phyloP scores from a whole-genome alignment of 176 grass and related monocot genomes.

The Lolium rigidum region DNA sequence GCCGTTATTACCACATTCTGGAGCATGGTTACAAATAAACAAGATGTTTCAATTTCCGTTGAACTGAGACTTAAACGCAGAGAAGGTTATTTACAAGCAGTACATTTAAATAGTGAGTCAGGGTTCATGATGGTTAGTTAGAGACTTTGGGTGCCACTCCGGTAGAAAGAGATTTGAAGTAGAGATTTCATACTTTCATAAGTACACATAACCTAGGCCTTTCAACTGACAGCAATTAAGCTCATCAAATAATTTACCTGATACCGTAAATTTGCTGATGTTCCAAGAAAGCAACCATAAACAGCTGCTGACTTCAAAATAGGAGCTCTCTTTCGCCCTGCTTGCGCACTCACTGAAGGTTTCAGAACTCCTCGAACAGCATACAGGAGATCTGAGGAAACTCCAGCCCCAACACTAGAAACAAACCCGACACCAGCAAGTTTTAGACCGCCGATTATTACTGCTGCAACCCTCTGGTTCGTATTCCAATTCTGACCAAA shows the following conservation, averaged over 20 bases:
- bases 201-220: neutral
- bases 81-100: constrained; percentile 5
- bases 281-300: constrained; percentile 90
- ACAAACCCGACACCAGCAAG: constrained; percentile 87
- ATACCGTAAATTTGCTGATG: constrained; percentile 95
- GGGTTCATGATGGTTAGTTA: neutral
- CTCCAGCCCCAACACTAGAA: constrained; percentile 86
- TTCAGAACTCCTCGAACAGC: constrained; percentile 63
- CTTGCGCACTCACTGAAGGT: constrained; percentile 52
- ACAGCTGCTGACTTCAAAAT: constrained; percentile 88
- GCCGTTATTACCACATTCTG: neutral
- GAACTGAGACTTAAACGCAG: neutral
- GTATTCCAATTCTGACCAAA: constrained; percentile 81
- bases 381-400: constrained; percentile 84
- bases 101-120: constrained; percentile 22
- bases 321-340: constrained; percentile 72
- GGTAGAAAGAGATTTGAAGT: constrained; percentile 1
- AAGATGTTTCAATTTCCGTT: neutral
- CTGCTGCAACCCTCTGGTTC: constrained; percentile 76
- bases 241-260: constrained; percentile 59
- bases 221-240: constrained; percentile 34
- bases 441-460: constrained; percentile 89
- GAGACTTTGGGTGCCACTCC: neutral
- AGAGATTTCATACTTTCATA: neutral
- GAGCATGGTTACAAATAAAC: constrained; percentile 26